Evolutionary conservation across 1,284 basidiomycete species (phyloP), one percentile per base, ranked within the genome.

Genomic region (Leccinum pachyderme): DNA sequence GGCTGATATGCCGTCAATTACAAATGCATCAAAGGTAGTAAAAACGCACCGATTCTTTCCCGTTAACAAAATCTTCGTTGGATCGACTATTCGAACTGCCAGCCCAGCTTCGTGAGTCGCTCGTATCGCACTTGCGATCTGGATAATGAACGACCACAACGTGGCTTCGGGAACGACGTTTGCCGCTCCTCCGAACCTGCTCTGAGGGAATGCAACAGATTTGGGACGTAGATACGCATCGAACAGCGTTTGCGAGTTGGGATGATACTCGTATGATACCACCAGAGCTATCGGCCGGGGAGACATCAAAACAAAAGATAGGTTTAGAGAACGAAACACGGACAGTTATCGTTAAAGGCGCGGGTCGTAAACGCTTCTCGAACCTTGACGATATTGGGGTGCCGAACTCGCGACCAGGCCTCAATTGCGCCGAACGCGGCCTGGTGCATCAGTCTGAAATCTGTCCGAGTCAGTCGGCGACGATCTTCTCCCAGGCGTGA

Each of bases 281-380:
- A 99, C 87, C 39, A 99, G 82, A 8, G 96, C 93, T 96, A 61
- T 12, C 31, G 22, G n/a, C 44, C 22, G 27, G 15, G 35, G n/a
- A 50, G 28, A 57, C 46, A 44, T 60, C 49, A 59, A 51, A 62
- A 48, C 28, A 37, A 35, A 25, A 52, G 51, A 49, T 49, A 46
- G 37, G 28, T 27, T 39, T 35, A 49, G 8, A 39, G 37, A 55
- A 43, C 32, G 32, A 49, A 48, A 49, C 13, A 79, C 87, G 57
- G 65, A 95, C 94, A 98, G 63, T 87, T 89, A 69, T 98, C 97
- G 57, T 87, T 86, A 72, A 99, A 99, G 0, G 92, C 86, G 43
- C 90, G 83, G 0, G 95, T 97, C 0, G 97, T 98, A 75, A 99
- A 99, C 0, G 96, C 97, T 72, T 99, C 97, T 47, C 85, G 83